Evolutionary conservation across 2,329 filamentous ascomycete species (phyloP), one percentile per base, ranked within the genome.

Genomic region (Cryoendolithus antarcticus): DNA sequence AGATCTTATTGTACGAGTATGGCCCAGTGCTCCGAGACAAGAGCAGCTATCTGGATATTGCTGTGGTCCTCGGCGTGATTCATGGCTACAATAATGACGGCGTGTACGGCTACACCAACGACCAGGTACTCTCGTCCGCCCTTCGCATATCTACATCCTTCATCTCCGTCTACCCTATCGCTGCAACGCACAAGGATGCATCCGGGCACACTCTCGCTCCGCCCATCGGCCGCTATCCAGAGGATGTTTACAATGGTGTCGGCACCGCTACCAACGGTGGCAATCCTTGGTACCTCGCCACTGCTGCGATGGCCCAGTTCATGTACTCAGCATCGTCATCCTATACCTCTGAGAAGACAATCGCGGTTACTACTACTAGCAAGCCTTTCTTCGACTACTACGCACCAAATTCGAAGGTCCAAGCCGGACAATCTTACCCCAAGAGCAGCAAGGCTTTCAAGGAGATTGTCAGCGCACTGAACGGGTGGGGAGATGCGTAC

Each of bases 281-380:
- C 2, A 59, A 60, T 39, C 56, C 57, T 2, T 60, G 57, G 57
- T 60, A 57, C 33, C 46, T 59, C 15, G 49, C 52, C 32, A 59
- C 57, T 13, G 50, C 54, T 5, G 48, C 55, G n/a, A 46, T 58
- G 35, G 50, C 54, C 7, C 52, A 60, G 35, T 47, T 51, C 34
- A 33, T 60, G 30, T 60, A 57, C 39, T 38, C 45, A 27, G 48
- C 50, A 2, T 44, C 48, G 6, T 30, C 37, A 21, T 47, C 47
- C 13, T 56, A 47, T 36, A 40, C 42, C 12, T 19, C 35, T 1
- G 44, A 46, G 8, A 48, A 48, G 11, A 45, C 37, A 12, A 48
- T 60, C 39, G 34, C 38, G 9, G 45, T 55, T 15, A 55, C 53
- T 11, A 48, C 53, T 33, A 46, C 44, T 12, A 57, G 54, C 1